These are phyloP conservation scores for Ophiosphaerella korrae DNA, from an alignment of 2,329 filamentous ascomycete genomes.

Conservation along the genomic window DNA sequence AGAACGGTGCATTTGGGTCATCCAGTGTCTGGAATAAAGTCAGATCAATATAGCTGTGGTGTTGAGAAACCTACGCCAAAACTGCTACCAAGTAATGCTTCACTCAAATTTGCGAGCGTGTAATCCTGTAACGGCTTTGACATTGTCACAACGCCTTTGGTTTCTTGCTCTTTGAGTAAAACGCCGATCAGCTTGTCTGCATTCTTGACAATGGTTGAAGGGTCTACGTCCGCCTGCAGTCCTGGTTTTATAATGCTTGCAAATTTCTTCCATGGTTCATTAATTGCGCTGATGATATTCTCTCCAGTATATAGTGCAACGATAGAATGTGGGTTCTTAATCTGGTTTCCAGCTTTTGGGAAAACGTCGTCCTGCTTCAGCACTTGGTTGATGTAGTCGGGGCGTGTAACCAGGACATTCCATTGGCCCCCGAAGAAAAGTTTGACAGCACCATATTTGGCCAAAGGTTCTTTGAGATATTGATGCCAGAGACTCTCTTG, in stretches of 20 bases:
- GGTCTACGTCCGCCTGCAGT: constrained; percentile 18
- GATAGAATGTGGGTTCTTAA: constrained; percentile 23
- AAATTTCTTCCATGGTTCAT: constrained; percentile 20
- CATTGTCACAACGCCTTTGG: constrained; percentile 18
- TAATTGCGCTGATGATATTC: constrained; percentile 25
- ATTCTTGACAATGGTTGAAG: constrained; percentile 26
- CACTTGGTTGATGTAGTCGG: constrained; percentile 47
- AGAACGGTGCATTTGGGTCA: constrained; percentile 5
- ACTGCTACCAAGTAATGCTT: constrained; percentile 20
- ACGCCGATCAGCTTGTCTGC: constrained; percentile 25
- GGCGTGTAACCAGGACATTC: constrained; percentile 53
- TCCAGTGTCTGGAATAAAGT: constrained; percentile 1
- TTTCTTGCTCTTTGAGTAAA: constrained; percentile 27
- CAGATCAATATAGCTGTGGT: background rate
- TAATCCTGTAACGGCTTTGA: constrained; percentile 38
- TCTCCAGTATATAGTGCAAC: constrained; percentile 22
- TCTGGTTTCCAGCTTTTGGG: constrained; percentile 24
- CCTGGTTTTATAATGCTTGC: constrained; percentile 19
- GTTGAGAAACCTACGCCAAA: constrained; percentile 2
- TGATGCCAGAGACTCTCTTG: constrained; percentile 45
- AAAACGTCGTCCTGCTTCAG: constrained; percentile 24
- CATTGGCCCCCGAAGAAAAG: constrained; percentile 54
- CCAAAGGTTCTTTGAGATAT: constrained; percentile 44
- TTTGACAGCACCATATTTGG: constrained; percentile 49
- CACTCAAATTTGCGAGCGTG: constrained; percentile 36